A percentile compares a stretch with the other conserved stretches of the same genome.
These are phyloP conservation scores for Acanthamoeba polyphaga DNA, from an alignment of 208 protist species.

Conservation along the genomic window DNA sequence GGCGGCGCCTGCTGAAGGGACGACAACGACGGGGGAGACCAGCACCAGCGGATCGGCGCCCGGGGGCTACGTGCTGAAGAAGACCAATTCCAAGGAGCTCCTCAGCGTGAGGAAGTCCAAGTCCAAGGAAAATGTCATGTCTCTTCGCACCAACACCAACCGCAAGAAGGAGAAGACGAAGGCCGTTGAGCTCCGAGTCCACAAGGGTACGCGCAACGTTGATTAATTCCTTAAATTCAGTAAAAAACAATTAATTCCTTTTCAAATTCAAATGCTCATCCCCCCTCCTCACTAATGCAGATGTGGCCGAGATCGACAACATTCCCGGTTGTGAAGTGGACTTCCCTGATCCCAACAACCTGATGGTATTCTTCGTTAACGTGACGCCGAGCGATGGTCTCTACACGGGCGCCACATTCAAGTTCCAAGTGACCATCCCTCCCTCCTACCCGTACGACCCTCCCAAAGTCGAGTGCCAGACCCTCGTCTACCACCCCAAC, in stretches of 20 bases:
- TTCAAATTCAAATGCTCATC: background rate
- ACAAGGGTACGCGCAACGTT: constrained; percentile 57
- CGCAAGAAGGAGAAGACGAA: constrained; percentile 76
- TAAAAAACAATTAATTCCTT: background rate
- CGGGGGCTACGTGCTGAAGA: constrained; percentile 62
- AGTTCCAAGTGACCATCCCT: constrained; percentile 63
- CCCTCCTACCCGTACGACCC: constrained; percentile 59
- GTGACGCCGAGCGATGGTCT: constrained; percentile 73
- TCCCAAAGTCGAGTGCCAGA: constrained; percentile 71
- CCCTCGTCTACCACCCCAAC: constrained; percentile 91
- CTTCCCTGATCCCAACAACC: constrained; percentile 76
- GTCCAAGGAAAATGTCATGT: constrained; percentile 65
- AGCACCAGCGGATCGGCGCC: background rate
- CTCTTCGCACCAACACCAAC: constrained; percentile 39
- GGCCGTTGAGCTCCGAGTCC: constrained; percentile 67
- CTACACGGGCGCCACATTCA: constrained; percentile 67
- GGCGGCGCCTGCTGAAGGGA: background rate
- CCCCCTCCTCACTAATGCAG: constrained; percentile 11
- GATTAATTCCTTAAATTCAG: no score
- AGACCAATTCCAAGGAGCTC: constrained; percentile 70
- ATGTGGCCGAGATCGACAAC: constrained; percentile 71
- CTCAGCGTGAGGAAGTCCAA: constrained; percentile 35
- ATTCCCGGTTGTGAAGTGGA: constrained; percentile 73
- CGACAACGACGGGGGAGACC: background rate
- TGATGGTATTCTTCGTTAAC: constrained; percentile 66